These are phyloP conservation scores for Ampelomyces quisqualis DNA, from an alignment of 2,329 filamentous ascomycete species.

Conservation along the genomic window DNA sequence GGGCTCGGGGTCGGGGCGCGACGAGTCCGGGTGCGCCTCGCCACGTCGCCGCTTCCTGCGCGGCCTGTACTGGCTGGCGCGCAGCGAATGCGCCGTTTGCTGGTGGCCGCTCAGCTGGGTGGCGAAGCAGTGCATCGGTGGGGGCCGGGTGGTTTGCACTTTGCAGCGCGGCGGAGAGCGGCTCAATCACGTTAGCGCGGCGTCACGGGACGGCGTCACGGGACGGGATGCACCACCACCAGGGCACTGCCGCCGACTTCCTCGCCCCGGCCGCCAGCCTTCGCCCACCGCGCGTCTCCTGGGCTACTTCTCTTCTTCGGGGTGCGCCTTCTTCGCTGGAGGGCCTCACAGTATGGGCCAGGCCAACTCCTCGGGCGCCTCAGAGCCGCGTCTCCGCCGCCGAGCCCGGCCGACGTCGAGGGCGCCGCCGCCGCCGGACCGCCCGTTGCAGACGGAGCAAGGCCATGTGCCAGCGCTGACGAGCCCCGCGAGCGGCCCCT, in stretches of 20 bases:
- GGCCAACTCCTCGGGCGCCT: conserved; percentile 37
- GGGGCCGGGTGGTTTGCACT: no score
- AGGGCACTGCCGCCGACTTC: conserved; percentile 10
- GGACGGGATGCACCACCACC: background rate
- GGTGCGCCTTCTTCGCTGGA: conserved; percentile 28
- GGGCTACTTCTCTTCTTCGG: conserved; percentile 7
- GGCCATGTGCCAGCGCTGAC: conserved; percentile 28
- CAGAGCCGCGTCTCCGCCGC: conserved; percentile 27
- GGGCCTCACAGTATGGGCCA: conserved; percentile 42
- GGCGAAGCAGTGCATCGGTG: conserved; percentile 42
- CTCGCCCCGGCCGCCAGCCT: conserved; percentile 8
- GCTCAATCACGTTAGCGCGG: conserved; percentile 2
- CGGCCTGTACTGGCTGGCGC: conserved; percentile 33
- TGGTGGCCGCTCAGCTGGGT: conserved; percentile 31
- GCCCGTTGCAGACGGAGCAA: conserved; percentile 17
- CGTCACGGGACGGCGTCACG: conserved; percentile 2
- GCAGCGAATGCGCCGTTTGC: conserved; percentile 35
- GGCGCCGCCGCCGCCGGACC: conserved; percentile 30
- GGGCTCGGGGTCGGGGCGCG: conserved; percentile 17
- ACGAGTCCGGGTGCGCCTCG: conserved; percentile 18
- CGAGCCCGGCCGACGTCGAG: conserved; percentile 37
- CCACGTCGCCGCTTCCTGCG: conserved; percentile 27
- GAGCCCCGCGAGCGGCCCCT: conserved; percentile 12
- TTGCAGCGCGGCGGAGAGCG: no score
- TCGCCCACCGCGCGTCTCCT: conserved; percentile 4